phyloP scores from a whole-genome alignment of 1,284 basidiomycete species.

The Paramarasmius palmivorus region DNA sequence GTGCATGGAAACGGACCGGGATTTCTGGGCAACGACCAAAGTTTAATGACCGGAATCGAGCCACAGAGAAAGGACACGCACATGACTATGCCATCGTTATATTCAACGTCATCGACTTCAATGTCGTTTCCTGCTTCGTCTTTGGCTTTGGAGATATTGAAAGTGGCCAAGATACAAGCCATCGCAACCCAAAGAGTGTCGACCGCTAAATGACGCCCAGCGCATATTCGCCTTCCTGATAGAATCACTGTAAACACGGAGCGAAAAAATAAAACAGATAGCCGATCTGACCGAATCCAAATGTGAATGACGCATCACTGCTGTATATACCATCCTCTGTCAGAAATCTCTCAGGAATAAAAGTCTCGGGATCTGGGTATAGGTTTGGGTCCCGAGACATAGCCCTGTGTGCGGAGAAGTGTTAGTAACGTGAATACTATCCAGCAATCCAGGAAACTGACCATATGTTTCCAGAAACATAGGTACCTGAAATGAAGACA shows the following conservation, averaged over 20 bases:
- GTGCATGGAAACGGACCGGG: no score
- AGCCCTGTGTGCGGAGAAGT: slow-evolving; percentile 18
- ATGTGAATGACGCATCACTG: slow-evolving; percentile 19
- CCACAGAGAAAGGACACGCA: neutral
- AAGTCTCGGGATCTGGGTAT: slow-evolving; percentile 30
- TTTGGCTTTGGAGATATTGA: slow-evolving; percentile 20
- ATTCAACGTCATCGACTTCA: slow-evolving; percentile 16
- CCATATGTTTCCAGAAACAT: slow-evolving; percentile 23
- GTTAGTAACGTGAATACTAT: neutral
- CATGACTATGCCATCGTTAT: slow-evolving; percentile 22
- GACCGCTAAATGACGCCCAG: slow-evolving; percentile 30
- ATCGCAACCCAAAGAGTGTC: slow-evolving; percentile 29
- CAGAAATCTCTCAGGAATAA: slow-evolving; percentile 30
- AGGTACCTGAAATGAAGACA: slow-evolving; percentile 11
- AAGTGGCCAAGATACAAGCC: slow-evolving; percentile 26
- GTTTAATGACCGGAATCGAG: no score
- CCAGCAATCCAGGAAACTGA: neutral
- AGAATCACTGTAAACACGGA: neutral
- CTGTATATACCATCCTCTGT: slow-evolving; percentile 18
- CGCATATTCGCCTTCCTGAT: slow-evolving; percentile 25
- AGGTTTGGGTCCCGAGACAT: slow-evolving; percentile 29
- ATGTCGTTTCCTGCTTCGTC: slow-evolving; percentile 19
- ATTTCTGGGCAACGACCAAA: no score
- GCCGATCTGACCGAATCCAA: slow-evolving; percentile 28
- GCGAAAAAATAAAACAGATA: neutral